Conservation (phyloP, 139 green algal species). For the Chlorella vulgaris region DNA sequence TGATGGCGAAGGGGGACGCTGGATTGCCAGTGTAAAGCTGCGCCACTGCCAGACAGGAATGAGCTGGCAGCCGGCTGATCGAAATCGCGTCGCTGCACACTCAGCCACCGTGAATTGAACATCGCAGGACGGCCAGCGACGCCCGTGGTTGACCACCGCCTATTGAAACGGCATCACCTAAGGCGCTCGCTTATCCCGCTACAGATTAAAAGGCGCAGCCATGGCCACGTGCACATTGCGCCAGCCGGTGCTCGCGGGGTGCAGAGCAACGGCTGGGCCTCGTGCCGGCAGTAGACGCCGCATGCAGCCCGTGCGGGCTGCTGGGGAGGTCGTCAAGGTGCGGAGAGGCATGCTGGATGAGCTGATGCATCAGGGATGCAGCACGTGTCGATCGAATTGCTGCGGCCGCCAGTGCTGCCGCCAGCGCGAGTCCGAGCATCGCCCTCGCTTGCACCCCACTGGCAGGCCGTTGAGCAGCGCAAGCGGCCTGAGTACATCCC, state of each 20-base stretch:
- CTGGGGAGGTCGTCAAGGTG: not conserved
- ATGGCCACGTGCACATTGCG: not conserved
- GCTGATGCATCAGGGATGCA: too few relatives aligned
- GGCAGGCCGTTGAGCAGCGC: not conserved
- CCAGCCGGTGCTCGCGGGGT: not conserved
- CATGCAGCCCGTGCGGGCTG: not conserved
- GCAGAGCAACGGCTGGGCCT: not conserved
- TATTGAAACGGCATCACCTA: not conserved
- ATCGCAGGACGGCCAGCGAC: too few relatives aligned
- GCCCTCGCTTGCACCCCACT: not conserved
- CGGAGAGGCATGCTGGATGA: not conserved
- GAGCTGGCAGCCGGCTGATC: too few relatives aligned
- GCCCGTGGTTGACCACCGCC: too few relatives aligned
- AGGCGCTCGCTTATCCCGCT: not conserved
- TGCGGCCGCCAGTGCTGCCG: too few relatives aligned
- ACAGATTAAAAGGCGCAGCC: not conserved
- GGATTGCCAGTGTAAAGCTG: too few relatives aligned
- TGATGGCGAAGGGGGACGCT: too few relatives aligned
- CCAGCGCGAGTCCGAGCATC: too few relatives aligned
- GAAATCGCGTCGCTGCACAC: too few relatives aligned
- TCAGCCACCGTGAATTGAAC: too few relatives aligned
- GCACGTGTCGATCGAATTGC: too few relatives aligned
- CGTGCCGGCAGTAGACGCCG: not conserved
- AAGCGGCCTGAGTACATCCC: slow-evolving; percentile 76
- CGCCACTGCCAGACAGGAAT: too few relatives aligned